These are phyloP conservation scores for Peronosclerospora sorghi DNA, from an alignment of 352 stramenopile species.

Conservation along the genomic window DNA sequence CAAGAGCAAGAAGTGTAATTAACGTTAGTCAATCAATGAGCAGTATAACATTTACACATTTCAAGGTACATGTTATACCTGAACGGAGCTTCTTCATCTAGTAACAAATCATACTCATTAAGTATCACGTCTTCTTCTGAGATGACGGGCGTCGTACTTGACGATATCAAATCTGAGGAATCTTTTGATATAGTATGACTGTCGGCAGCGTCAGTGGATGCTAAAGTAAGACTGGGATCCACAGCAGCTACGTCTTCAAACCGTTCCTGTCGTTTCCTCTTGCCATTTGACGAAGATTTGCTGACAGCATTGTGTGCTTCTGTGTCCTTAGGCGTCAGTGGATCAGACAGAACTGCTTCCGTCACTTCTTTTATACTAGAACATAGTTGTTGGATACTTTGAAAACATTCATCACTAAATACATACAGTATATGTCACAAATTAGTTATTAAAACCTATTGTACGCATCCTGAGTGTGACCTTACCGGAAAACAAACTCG, in stretches of 20 bases:
- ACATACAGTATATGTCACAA: not conserved
- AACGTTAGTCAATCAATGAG: slow-evolving; percentile 1
- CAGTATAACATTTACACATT: not conserved
- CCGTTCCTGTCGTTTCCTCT: slow-evolving; percentile 12
- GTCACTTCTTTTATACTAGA: slow-evolving; percentile 73
- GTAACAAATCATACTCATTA: slow-evolving; percentile 57
- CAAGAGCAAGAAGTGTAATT: not conserved
- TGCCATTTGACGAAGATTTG: not conserved
- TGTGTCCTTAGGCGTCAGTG: slow-evolving; percentile 1
- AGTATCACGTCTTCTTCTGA: slow-evolving; percentile 40
- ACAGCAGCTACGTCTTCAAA: slow-evolving; percentile 18
- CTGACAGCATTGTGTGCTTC: not conserved
- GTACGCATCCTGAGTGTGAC: not conserved
- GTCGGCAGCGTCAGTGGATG: slow-evolving; percentile 1
- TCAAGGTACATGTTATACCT: slow-evolving; percentile 31
- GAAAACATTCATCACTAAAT: slow-evolving; percentile 68
- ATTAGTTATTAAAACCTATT: not conserved
- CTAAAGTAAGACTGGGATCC: slow-evolving; percentile 8
- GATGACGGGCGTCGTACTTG: slow-evolving; percentile 11
- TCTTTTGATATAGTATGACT: slow-evolving; percentile 1
- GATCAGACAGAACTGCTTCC: slow-evolving; percentile 33
- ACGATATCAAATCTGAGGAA: slow-evolving; percentile 4
- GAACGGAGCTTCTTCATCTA: slow-evolving; percentile 57
- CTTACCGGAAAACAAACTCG: slow-evolving; percentile 78
- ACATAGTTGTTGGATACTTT: slow-evolving; percentile 65